Evolutionary conservation across 2,329 filamentous ascomycete species (phyloP).

Genomic region (Curvularia verruculosa): DNA sequence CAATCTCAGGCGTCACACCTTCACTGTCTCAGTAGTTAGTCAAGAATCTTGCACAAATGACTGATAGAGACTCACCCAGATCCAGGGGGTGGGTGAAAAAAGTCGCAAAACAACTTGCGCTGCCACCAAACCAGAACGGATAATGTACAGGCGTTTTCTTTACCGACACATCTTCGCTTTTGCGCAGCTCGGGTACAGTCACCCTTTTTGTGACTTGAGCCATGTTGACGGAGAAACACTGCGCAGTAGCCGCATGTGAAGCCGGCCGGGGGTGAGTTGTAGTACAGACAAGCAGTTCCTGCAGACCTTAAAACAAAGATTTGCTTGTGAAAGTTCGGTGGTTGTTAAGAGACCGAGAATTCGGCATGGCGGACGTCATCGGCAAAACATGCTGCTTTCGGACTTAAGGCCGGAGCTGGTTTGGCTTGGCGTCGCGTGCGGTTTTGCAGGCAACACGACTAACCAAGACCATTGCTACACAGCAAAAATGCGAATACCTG

Average conservation of each 20-base stretch:
- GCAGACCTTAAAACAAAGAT: constrained; percentile 16
- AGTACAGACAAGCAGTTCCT: neutral
- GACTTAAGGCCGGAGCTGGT: constrained; percentile 23
- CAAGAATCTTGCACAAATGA: neutral
- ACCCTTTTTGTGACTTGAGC: constrained; percentile 48
- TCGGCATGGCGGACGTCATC: constrained; percentile 34
- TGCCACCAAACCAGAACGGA: constrained; percentile 88
- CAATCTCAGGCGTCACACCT: constrained; percentile 43
- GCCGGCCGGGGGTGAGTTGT: neutral
- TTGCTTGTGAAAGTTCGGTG: constrained; percentile 23
- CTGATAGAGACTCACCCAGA: constrained; percentile 68
- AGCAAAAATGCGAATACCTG: constrained; percentile 34
- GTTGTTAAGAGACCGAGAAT: constrained; percentile 33
- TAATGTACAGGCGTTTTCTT: constrained; percentile 52
- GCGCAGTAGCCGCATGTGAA: constrained; percentile 36
- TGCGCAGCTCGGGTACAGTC: constrained; percentile 42
- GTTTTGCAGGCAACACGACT: constrained; percentile 25
- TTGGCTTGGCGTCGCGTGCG: constrained; percentile 35
- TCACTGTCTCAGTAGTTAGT: constrained; percentile 50
- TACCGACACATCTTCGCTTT: constrained; percentile 49
- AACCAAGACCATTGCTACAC: constrained; percentile 17
- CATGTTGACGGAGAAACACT: constrained; percentile 36
- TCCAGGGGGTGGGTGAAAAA: constrained; percentile 92
- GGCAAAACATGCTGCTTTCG: constrained; percentile 25
- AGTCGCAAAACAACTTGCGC: constrained; percentile 88